Conservation (phyloP, 805 yeast genomes). For the Brettanomyces bruxellensis region DNA sequence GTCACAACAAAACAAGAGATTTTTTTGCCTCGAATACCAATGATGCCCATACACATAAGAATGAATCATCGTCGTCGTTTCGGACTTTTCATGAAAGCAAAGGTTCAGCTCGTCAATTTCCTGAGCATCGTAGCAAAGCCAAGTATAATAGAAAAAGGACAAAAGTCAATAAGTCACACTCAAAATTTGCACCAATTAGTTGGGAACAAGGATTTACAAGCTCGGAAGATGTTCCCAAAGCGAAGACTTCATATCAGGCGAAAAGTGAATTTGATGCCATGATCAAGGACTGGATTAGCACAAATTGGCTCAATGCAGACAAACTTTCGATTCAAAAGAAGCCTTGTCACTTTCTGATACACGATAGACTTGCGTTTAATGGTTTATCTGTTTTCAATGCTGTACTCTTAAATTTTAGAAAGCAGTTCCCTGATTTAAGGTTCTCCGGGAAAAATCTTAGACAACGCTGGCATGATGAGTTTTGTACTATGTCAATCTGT, state of each 20-base stretch:
- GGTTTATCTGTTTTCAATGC: slow-evolving; percentile 12
- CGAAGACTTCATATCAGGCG: slow-evolving; percentile 8
- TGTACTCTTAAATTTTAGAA: slow-evolving; percentile 6
- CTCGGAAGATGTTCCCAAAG: neutral
- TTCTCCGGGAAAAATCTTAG: slow-evolving; percentile 1
- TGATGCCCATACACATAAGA: neutral
- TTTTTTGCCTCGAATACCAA: neutral
- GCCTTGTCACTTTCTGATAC: slow-evolving; percentile 18
- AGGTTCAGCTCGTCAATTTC: too few species aligned
- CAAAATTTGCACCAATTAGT: neutral
- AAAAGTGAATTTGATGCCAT: slow-evolving; percentile 15
- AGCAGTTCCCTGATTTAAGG: slow-evolving; percentile 4
- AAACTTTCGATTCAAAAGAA: slow-evolving; percentile 6
- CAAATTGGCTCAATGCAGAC: slow-evolving; percentile 12
- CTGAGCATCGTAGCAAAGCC: too few species aligned
- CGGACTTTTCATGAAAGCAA: too few species aligned
- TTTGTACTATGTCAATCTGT: slow-evolving; percentile 4
- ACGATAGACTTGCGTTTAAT: slow-evolving; percentile 16
- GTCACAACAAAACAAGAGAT: neutral
- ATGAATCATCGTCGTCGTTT: neutral
- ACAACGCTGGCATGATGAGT: slow-evolving; percentile 13
- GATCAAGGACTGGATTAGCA: slow-evolving; percentile 17
- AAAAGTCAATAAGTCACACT: too few species aligned
- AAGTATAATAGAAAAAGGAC: too few species aligned
- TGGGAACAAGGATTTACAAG: slow-evolving; percentile 2